Evolutionary conservation across 805 yeast genomes (phyloP), one percentile per base, ranked within the genome.

Genomic region (Cyberlindnera maritima): DNA sequence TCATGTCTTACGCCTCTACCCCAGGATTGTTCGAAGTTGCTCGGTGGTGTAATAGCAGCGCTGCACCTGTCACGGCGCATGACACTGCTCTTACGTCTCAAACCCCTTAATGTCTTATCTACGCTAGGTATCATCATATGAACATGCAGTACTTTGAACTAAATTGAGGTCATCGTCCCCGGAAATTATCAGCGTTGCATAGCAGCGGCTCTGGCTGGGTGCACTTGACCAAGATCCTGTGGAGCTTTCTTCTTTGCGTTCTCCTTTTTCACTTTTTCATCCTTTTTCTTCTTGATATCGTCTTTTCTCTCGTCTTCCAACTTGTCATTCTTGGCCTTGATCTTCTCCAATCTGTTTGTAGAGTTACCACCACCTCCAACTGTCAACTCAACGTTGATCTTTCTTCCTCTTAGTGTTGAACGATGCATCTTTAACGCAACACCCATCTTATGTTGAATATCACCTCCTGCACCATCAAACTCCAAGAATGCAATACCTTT

Each of bases 331-430:
- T 92, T 92, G 41, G 76, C 78, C 60, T 80, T 79, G 57, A 94
- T 75, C 67, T 94, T 94, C 46, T 78, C 75, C 39, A 79, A 57
- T 60, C 95, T 71, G 36, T 70, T 74, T 48, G 76, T 70, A 10
- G 95, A 82, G 64, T 92, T 92, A 47, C 97, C 97, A 40, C 99
- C 99, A 36, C 99, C 99, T 47, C 99, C 99, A 42, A 89, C 99
- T 2, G 98, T 94, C 58, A 94, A 75, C 65, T 94, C 99, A 31
- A 94, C 97, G 61, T 94, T 94, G 60, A 94, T 91, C 64, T 83
- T 88, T 56, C 97, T 76, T 37, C 77, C 75, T 47, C 79, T 75
- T 53, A 92, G 63, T 10, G 71, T 58, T 3, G 92, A 75, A 66
- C 88, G 96, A 65, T 94, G 97, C 73, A 87, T 77, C 53, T 85